phyloP scores from a whole-genome alignment of 306 rosid genomes.

The Neltuma alba region DNA sequence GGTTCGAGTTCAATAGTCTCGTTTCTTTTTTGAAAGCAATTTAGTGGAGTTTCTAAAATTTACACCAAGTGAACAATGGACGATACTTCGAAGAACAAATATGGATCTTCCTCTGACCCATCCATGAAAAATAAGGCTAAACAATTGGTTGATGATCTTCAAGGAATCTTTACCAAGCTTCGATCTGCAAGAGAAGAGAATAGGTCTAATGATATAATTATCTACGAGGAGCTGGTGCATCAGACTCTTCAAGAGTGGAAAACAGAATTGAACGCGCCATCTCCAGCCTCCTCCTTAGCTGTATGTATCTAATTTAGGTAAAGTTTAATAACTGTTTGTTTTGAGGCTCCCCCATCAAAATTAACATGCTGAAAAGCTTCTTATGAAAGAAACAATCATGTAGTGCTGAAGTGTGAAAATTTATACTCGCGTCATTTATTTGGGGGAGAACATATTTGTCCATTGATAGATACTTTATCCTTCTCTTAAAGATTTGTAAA shows the following conservation, averaged over 20 bases:
- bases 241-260: slow-evolving; percentile 95
- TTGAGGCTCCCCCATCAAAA: background rate
- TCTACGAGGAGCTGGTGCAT: slow-evolving; percentile 85
- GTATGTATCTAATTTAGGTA: slow-evolving; percentile 32
- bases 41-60: background rate
- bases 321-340: background rate
- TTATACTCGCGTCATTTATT: background rate
- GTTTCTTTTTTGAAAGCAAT: background rate
- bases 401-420: background rate
- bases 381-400: background rate
- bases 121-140: slow-evolving; percentile 87
- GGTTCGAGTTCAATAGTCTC: background rate
- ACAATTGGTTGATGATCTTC: slow-evolving; percentile 76
- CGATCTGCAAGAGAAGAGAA: slow-evolving; percentile 85
- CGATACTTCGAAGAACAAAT: slow-evolving; percentile 59
- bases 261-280: slow-evolving; percentile 75
- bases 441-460: background rate
- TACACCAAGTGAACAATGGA: slow-evolving; percentile 54
- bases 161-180: slow-evolving; percentile 72
- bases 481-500: slow-evolving; percentile 23
- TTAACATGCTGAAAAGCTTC: background rate
- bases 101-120: slow-evolving; percentile 70
- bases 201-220: slow-evolving; percentile 59
- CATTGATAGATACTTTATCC: background rate
- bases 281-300: slow-evolving; percentile 79